Percentiles rank a stretch among this genome's conserved stretches.
Conservation (phyloP, 257 asterid genomes). For the Paraleonurus japonicus region DNA sequence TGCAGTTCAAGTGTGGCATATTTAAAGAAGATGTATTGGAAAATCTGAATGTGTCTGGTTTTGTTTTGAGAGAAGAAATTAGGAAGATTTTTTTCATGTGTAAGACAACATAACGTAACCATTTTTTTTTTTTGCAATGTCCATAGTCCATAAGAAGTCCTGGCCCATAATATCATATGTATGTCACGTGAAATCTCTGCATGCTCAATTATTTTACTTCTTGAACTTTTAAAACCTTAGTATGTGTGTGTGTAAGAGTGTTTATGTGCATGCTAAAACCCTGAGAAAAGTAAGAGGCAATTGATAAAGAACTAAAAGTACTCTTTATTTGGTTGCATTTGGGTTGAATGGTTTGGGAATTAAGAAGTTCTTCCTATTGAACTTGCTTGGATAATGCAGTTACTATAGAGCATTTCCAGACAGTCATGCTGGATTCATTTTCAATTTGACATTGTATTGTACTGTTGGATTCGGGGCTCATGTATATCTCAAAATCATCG, state of each 20-base stretch:
- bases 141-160: not conserved
- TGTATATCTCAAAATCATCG: not conserved
- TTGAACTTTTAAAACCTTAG: not conserved
- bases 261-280: not conserved
- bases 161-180: not conserved
- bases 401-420: not conserved
- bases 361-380: not conserved
- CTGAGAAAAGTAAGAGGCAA: not conserved
- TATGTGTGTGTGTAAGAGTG: not conserved
- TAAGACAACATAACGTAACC: not conserved
- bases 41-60: not conserved
- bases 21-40: not conserved
- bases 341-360: slow-evolving; percentile 1
- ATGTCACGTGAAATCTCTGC: not conserved
- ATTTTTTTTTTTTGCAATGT: not conserved
- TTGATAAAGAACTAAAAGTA: not conserved
- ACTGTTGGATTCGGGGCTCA: not conserved
- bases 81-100: not conserved
- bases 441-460: not conserved
- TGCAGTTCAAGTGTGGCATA: not conserved
- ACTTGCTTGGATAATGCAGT: slow-evolving; percentile 6
- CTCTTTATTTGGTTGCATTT: not conserved
- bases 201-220: not conserved
- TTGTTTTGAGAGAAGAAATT: not conserved
- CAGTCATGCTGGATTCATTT: not conserved